These are phyloP conservation scores for Cicer bijugum DNA, from an alignment of 306 rosid species.

Conservation along the genomic window DNA sequence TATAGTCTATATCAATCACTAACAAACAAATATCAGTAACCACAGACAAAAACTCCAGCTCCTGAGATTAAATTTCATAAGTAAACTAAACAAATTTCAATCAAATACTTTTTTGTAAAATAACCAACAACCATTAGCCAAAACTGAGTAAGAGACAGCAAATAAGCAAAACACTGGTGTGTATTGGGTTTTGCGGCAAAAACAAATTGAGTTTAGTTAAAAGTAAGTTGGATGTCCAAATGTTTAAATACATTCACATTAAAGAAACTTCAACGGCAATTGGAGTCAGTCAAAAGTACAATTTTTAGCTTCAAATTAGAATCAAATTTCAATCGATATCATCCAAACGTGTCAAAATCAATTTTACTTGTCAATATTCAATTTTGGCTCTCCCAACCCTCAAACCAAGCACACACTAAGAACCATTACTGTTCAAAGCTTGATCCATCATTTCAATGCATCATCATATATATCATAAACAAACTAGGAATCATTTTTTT, in stretches of 20 bases:
- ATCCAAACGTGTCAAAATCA: too few species aligned
- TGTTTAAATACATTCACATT: too few species aligned
- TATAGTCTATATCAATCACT: not conserved
- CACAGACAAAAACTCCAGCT: constrained; percentile 23
- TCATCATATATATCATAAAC: not conserved
- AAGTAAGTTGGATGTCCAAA: too few species aligned
- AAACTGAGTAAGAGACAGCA: not conserved
- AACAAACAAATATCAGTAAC: constrained; percentile 9
- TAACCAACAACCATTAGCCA: constrained; percentile 10
- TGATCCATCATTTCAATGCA: not conserved
- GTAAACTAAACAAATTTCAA: not conserved
- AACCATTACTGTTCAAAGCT: constrained; percentile 15
- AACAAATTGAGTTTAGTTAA: too few species aligned
- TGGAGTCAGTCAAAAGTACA: too few species aligned
- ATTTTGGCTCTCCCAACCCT: too few species aligned
- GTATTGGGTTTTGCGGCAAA: not conserved
- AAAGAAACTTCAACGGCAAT: too few species aligned
- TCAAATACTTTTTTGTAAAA: not conserved
- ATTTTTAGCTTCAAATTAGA: too few species aligned
- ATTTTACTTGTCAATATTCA: too few species aligned
- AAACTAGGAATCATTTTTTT: not conserved
- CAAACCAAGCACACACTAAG: too few species aligned
- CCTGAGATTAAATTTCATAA: constrained; percentile 3
- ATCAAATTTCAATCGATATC: too few species aligned
- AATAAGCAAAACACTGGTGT: not conserved